A percentile compares a stretch with the other conserved stretches of the same genome.
Evolutionary conservation across 2,329 filamentous ascomycete species (phyloP).

Genomic region (Botrytis medusae): DNA sequence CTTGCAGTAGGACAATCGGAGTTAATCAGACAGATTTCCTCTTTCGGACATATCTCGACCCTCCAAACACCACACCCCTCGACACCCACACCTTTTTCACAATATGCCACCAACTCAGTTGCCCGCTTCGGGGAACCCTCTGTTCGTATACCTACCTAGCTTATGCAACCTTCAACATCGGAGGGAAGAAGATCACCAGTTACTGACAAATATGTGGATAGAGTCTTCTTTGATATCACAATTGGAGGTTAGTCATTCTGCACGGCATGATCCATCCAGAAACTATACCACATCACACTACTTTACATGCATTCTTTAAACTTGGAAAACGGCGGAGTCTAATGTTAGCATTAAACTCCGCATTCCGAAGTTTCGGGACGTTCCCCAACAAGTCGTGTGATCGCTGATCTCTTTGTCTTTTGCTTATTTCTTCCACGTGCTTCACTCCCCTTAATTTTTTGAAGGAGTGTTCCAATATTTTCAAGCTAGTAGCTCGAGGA

Average conservation of each 20-base stretch:
- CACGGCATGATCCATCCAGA: conserved; percentile 14
- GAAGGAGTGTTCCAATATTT: too few species aligned
- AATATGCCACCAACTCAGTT: conserved; percentile 44
- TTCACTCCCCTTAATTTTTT: not conserved
- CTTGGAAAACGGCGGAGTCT: not conserved
- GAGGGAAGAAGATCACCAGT: conserved; percentile 24
- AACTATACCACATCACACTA: not conserved
- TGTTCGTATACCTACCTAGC: conserved; percentile 41
- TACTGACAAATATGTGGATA: conserved; percentile 24
- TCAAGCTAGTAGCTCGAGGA: not conserved
- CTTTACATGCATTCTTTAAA: not conserved
- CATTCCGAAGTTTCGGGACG: not conserved
- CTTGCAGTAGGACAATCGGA: not conserved
- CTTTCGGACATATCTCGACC: not conserved
- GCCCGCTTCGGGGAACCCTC: conserved; percentile 46
- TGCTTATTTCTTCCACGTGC: not conserved
- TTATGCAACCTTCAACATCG: not conserved
- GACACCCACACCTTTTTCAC: not conserved
- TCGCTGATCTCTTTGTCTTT: not conserved
- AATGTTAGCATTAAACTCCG: not conserved
- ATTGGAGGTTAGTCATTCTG: conserved; percentile 62
- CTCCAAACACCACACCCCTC: not conserved
- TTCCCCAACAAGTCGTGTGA: not conserved
- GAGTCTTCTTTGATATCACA: conserved; percentile 69
- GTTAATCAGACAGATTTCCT: not conserved